These are phyloP conservation scores for Neurospora sp. DNA, from an alignment of 495 filamentous ascomycete species.

Conservation along the genomic window DNA sequence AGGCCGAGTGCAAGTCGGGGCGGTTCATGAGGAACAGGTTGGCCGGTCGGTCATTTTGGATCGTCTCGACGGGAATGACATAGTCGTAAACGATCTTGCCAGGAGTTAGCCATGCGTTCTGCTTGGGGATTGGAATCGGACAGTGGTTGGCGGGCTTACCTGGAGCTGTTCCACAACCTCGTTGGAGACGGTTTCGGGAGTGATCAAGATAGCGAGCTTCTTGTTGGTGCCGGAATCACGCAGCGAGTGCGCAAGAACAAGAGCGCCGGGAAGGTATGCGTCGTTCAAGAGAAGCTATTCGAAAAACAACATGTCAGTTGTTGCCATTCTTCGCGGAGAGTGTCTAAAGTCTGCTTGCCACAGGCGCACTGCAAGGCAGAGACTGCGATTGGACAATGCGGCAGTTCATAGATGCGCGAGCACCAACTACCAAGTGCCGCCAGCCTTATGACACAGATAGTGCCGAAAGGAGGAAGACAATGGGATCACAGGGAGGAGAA, in stretches of 20 bases:
- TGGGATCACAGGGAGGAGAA: neutral
- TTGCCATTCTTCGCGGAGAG: neutral
- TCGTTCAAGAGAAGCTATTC: conserved; percentile 80
- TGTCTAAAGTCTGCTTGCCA: neutral
- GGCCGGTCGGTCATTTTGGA: conserved; percentile 63
- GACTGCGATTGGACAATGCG: conserved; percentile 5
- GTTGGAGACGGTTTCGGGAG: conserved; percentile 59
- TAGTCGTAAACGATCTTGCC: conserved; percentile 68
- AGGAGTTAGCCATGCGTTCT: neutral
- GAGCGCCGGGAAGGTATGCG: conserved; percentile 82
- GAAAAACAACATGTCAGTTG: conserved; percentile 17
- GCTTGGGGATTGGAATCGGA: neutral
- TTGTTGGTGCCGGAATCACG: conserved; percentile 83
- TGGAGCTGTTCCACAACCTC: conserved; percentile 69
- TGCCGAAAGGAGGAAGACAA: neutral
- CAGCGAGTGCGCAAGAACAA: conserved; percentile 89
- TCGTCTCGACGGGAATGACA: conserved; percentile 71
- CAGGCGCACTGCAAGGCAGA: neutral
- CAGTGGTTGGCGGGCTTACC: conserved; percentile 28
- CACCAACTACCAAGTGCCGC: neutral
- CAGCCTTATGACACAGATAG: neutral
- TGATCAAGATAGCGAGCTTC: conserved; percentile 77
- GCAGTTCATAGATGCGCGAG: neutral
- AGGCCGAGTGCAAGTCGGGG: conserved; percentile 77
- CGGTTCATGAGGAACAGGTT: conserved; percentile 91